Evolutionary conservation across 495 filamentous ascomycete genomes (phyloP).

Genomic region (Extremus antarcticus): DNA sequence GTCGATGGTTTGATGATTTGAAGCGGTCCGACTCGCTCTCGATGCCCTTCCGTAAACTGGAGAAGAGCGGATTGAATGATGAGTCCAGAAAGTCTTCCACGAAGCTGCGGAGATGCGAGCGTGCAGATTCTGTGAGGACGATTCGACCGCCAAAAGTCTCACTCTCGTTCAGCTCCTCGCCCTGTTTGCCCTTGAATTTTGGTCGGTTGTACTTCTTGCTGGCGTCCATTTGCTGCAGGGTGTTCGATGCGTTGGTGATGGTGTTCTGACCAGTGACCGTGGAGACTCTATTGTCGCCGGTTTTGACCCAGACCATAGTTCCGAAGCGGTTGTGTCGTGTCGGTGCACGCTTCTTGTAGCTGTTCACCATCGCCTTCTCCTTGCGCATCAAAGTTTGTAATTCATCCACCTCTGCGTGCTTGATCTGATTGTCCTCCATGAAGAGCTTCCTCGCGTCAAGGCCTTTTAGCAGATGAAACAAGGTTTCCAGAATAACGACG

Average conservation of each 20-base stretch:
- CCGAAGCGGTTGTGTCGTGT: slow-evolving; percentile 91
- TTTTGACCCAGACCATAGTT: slow-evolving; percentile 94
- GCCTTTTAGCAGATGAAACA: slow-evolving; percentile 88
- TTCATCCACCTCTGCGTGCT: slow-evolving; percentile 58
- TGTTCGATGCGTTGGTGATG: slow-evolving; percentile 59
- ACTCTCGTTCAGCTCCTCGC: slow-evolving; percentile 39
- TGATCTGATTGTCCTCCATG: slow-evolving; percentile 61
- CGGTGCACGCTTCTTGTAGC: slow-evolving; percentile 67
- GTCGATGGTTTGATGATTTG: slow-evolving; percentile 53
- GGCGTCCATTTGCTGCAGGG: slow-evolving; percentile 78
- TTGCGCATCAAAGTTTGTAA: slow-evolving; percentile 60
- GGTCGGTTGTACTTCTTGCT: slow-evolving; percentile 86
- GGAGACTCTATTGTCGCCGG: slow-evolving; percentile 62
- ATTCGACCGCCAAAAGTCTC: slow-evolving; percentile 63
- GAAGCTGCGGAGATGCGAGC: slow-evolving; percentile 63
- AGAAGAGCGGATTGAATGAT: slow-evolving; percentile 88
- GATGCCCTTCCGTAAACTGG: slow-evolving; percentile 74
- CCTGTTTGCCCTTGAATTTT: slow-evolving; percentile 48
- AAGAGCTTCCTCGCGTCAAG: slow-evolving; percentile 80
- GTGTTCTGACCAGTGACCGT: slow-evolving; percentile 83
- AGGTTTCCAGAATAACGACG: slow-evolving; percentile 69
- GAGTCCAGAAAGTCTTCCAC: slow-evolving; percentile 93
- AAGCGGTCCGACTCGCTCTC: slow-evolving; percentile 86
- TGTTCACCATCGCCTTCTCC: slow-evolving; percentile 68
- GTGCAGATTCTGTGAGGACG: slow-evolving; percentile 54